Base-by-base conservation (phyloP, 2,329 filamentous ascomycete species). In the Venturia oleaginea region DNA sequence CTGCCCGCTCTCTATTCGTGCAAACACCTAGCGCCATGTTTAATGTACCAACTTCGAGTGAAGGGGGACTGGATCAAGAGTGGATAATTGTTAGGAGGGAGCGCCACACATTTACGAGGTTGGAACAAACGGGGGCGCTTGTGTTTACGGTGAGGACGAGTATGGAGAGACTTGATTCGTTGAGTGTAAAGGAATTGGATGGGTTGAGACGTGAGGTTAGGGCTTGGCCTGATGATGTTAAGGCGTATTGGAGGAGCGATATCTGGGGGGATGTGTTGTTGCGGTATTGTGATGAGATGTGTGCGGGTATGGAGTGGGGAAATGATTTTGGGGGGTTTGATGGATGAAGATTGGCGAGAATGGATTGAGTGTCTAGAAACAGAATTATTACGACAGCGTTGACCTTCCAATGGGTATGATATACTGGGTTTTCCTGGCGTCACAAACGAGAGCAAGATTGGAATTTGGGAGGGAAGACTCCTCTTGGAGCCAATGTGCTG, bases 161-260 rank as follows among this genome's bases (percentile, higher is more conserved):
- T 7, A 27, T 43, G 34, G 34, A 22, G 10, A 60, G 59, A 24
- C 34, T 60, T 42, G 37, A 15, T 2, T 27, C 15, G 8, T n/a
- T 60, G 11, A 7, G 59, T 13, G 3, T 22, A 2, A 15, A 57
- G 19, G 51, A 57, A 4, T 57, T 32, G 17, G 5, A 57, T n/a
- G 51, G 51, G 15, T 57, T 57, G 30, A 32, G 51, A n/a, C 6
- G 30, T 3, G 59, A 60, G 37, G 34, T 60, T 42, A n/a, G 59
- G 19, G 59, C 37, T 27, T 60, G 59, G 59, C 59, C 59, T 19
- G 59, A 60, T 32, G 59, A 60, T 17, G 37, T 60, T 17, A n/a
- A 15, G 34, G 8, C 13, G 3, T 60, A 60, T 40, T 22, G 40
- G 2, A 11, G 59, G n/a, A 22, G 4, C 6, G 59, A 60, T 42